Conservation (phyloP, 305 asterid genomes). For the Stenogyne calaminthoides region DNA sequence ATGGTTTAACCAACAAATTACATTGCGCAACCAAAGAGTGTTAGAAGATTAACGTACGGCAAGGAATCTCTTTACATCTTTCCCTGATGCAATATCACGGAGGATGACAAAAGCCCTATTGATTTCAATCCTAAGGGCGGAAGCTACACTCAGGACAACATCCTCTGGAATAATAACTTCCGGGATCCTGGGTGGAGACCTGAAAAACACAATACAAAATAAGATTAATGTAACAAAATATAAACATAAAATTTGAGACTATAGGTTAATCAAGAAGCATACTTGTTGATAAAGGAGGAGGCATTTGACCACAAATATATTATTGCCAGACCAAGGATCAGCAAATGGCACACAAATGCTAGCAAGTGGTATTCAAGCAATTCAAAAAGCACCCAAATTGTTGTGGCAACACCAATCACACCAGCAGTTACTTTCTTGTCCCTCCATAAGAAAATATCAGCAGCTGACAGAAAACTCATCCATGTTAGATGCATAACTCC, state of each 20-base stretch:
- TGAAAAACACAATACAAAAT: constrained; percentile 39
- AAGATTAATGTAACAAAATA: neutral
- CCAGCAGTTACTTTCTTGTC: constrained; percentile 80
- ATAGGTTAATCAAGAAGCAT: constrained; percentile 27
- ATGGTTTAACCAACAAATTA: constrained; percentile 24
- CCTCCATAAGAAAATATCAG: constrained; percentile 90
- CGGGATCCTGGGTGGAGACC: constrained; percentile 84
- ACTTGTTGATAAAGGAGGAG: constrained; percentile 74
- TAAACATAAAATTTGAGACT: neutral
- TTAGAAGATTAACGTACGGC: constrained; percentile 49
- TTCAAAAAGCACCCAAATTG: constrained; percentile 88
- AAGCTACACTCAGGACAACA: constrained; percentile 63
- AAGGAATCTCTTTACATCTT: constrained; percentile 59
- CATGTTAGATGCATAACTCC: constrained; percentile 17
- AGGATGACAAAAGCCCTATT: constrained; percentile 43
- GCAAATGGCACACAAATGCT: constrained; percentile 72
- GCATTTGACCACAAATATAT: constrained; percentile 85
- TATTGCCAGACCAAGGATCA: constrained; percentile 68
- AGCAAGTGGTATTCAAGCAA: constrained; percentile 87
- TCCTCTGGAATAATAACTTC: constrained; percentile 68
- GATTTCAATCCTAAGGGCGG: constrained; percentile 56
- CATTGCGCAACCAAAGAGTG: neutral
- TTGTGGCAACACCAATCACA: constrained; percentile 81
- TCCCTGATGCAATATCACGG: constrained; percentile 60
- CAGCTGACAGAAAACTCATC: constrained; percentile 59